A percentile compares a stretch with the other conserved stretches of the same genome.
phyloP scores from a whole-genome alignment of 441 rosid species.

The Omphalea diandra region DNA sequence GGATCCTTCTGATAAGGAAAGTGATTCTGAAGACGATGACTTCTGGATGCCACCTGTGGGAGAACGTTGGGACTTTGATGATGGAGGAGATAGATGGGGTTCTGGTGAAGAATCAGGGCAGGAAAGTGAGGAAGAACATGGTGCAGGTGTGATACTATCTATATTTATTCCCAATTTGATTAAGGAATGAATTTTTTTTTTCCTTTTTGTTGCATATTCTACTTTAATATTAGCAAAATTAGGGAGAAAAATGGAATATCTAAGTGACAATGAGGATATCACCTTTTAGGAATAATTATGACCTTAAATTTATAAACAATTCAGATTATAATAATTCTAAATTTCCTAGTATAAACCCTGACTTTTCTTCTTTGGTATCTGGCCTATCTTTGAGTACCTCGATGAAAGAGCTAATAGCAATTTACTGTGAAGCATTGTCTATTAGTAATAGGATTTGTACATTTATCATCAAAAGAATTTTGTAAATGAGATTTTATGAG shows the following conservation, averaged over 20 bases:
- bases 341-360: not conserved
- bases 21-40: slow-evolving; percentile 63
- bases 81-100: slow-evolving; percentile 82
- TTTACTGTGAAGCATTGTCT: not conserved
- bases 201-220: slow-evolving; percentile 12
- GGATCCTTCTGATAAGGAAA: slow-evolving; percentile 44
- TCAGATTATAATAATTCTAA: not conserved
- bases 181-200: not conserved
- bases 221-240: not conserved
- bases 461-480: not conserved
- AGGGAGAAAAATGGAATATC: slow-evolving; percentile 15
- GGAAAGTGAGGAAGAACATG: slow-evolving; percentile 45
- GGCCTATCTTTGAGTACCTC: no score
- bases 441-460: not conserved
- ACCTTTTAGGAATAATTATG: not conserved
- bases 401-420: no score
- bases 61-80: slow-evolving; percentile 89
- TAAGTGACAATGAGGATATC: slow-evolving; percentile 11
- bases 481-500: not conserved
- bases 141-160: slow-evolving; percentile 46
- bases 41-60: slow-evolving; percentile 94
- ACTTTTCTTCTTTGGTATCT: not conserved
- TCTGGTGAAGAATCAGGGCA: slow-evolving; percentile 58
- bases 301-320: not conserved
- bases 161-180: not conserved